Conservation (phyloP, 768 basidiomycete genomes). For the Pleurotus tuber-regium region DNA sequence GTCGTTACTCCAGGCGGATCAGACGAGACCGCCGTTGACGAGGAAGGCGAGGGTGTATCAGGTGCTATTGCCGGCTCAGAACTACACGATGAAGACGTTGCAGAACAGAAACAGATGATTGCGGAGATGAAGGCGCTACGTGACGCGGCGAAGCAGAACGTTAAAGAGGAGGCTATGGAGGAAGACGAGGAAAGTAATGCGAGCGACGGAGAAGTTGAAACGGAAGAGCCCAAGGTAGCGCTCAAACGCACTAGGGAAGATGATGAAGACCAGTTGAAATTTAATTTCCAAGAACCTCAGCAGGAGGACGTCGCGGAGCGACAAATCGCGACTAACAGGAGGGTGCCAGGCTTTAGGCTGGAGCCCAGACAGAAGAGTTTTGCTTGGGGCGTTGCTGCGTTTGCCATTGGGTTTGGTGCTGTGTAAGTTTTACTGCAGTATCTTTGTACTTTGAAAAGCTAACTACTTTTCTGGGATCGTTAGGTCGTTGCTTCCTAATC, state of each 20-base stretch:
- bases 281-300: slow-evolving; percentile 73
- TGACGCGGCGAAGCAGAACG: slow-evolving; percentile 29
- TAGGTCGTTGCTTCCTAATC: slow-evolving; percentile 61
- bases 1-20: slow-evolving; percentile 50
- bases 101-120: slow-evolving; percentile 77
- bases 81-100: slow-evolving; percentile 67
- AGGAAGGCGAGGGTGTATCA: slow-evolving; percentile 43
- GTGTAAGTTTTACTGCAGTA: slow-evolving; percentile 74
- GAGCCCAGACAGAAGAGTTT: slow-evolving; percentile 71
- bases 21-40: slow-evolving; percentile 66
- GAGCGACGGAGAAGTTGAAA: slow-evolving; percentile 12
- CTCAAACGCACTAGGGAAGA: slow-evolving; percentile 59
- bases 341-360: slow-evolving; percentile 40
- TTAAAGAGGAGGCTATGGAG: slow-evolving; percentile 22
- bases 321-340: slow-evolving; percentile 59
- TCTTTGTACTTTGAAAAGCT: no score
- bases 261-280: slow-evolving; percentile 46
- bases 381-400: slow-evolving; percentile 83
- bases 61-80: slow-evolving; percentile 56
- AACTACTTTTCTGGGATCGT: no score
- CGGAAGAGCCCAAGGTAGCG: slow-evolving; percentile 20
- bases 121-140: slow-evolving; percentile 67
- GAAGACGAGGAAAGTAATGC: slow-evolving; percentile 36
- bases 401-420: slow-evolving; percentile 80
- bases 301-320: slow-evolving; percentile 36